Evolutionary conservation across 768 basidiomycete species (phyloP), one percentile per base, ranked within the genome.

Genomic region (Lentinus tigrinus): DNA sequence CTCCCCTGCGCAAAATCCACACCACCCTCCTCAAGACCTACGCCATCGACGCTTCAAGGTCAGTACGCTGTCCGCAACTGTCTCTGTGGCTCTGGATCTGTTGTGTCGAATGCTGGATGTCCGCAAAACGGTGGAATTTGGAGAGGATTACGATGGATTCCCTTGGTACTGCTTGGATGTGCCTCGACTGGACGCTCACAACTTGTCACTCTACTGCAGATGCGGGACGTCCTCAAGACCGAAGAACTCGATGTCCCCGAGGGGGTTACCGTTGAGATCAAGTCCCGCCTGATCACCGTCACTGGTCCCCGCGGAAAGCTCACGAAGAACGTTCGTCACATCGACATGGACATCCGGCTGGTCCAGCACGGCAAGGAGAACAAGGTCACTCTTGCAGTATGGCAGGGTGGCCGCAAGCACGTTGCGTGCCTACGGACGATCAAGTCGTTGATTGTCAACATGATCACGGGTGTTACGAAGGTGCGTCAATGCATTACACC

Each of bases 381-480:
- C 71, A 86, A 87, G 72, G 89, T 98, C 72, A 85, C 85, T 61
- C 84, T 98, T 69, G 91, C 93, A 59, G 92, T 99, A 59, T 99
- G 97, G 97, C 93, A 98, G 77, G 97, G 93, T 61, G 90, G 87
- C 63, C 88, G 97, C 72, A 99, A 99, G 81, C 97, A 99, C 73
- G 92, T 98, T 69, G 97, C 97, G 56, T 98, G 95, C 81, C 80
- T 99, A 64, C 87, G 95, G 66, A 99, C 97, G 37, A 93, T 99
- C 77, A 89, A 87, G 75, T 95, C 89, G 66, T 73, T 96, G 69
- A 96, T 99, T 69, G 86, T 85, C 75, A 99, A 99, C 83, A 94
- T 99, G 95, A 84, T 98, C 73, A 93, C 78, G 63, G 97, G 97
- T 63, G 97, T 99, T 62, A 98, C 94, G 50, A 93, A 95, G 85